Evolutionary conservation across 345 rosid species (phyloP).

Genomic region (Diplotaxis tenuifolia): DNA sequence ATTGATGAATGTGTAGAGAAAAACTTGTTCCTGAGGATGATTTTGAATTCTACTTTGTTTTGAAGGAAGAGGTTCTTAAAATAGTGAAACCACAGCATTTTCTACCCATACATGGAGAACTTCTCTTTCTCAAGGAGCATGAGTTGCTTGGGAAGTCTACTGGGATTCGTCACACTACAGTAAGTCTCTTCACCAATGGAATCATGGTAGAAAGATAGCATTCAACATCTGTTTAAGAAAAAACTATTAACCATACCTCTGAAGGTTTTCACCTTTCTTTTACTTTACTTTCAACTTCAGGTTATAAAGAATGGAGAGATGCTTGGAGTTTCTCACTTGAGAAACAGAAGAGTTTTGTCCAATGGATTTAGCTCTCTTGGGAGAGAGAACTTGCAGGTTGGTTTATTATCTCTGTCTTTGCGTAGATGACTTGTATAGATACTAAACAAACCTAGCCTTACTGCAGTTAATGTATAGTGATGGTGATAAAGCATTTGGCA

Average conservation of each 20-base stretch:
- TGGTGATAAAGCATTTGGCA: conserved; percentile 97
- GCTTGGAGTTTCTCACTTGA: conserved; percentile 98
- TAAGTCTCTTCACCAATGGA: conserved; percentile 43
- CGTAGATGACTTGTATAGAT: conserved; percentile 22
- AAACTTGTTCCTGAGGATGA: neutral
- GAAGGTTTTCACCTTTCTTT: neutral
- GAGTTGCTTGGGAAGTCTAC: conserved; percentile 91
- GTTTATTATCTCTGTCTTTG: conserved; percentile 20
- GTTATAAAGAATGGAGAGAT: conserved; percentile 98
- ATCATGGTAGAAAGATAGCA: conserved; percentile 4
- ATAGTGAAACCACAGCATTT: conserved; percentile 98
- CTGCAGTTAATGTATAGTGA: conserved; percentile 95
- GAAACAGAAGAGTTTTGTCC: conserved; percentile 90
- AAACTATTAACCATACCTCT: no score
- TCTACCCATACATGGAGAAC: conserved; percentile 97
- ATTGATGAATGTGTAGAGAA: neutral
- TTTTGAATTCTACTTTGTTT: neutral
- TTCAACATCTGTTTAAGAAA: no score
- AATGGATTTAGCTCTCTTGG: conserved; percentile 93
- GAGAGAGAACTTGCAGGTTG: conserved; percentile 90
- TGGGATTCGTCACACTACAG: conserved; percentile 91
- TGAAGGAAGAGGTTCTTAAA: conserved; percentile 94
- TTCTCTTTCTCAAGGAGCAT: conserved; percentile 93
- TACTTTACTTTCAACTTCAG: conserved; percentile 42
- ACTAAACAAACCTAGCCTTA: conserved; percentile 27